These are phyloP conservation scores for Botryotinia convoluta DNA, from an alignment of 2,329 filamentous ascomycete genomes.

Conservation along the genomic window DNA sequence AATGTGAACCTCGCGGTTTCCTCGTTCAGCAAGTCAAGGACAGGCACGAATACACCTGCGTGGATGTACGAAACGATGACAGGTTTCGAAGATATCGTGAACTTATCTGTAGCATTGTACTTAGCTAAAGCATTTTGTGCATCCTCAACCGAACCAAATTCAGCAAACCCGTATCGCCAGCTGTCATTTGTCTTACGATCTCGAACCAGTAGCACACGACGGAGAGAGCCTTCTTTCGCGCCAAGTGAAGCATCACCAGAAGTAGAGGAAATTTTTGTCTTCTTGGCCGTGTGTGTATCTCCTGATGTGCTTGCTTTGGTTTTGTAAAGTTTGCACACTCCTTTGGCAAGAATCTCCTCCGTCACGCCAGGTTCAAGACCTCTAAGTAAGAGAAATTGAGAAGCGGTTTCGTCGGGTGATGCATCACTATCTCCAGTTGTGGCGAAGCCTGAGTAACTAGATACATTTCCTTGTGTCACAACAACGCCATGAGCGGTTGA, in stretches of 20 bases:
- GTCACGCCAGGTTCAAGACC: conserved; percentile 67
- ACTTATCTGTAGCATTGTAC: conserved; percentile 68
- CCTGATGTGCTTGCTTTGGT: conserved; percentile 43
- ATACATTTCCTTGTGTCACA: conserved; percentile 41
- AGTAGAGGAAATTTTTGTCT: conserved; percentile 53
- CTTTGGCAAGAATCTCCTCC: conserved; percentile 70
- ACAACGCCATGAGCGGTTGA: conserved; percentile 37
- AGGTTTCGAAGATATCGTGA: conserved; percentile 72
- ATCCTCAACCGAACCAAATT: conserved; percentile 75
- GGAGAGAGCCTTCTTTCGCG: conserved; percentile 70
- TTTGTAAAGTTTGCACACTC: conserved; percentile 71
- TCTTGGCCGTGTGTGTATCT: conserved; percentile 36
- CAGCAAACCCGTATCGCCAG: conserved; percentile 80
- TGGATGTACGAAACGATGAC: conserved; percentile 75
- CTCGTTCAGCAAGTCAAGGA: conserved; percentile 55
- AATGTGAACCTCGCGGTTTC: conserved; percentile 66
- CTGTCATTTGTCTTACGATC: conserved; percentile 69
- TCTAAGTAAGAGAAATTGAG: conserved; percentile 74
- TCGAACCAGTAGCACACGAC: conserved; percentile 73
- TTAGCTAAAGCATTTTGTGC: conserved; percentile 71
- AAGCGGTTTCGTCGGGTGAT: conserved; percentile 49
- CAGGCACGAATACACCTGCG: conserved; percentile 79
- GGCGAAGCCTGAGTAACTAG: conserved; percentile 42
- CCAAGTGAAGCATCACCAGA: conserved; percentile 53
- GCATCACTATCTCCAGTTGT: conserved; percentile 55